Conservation (phyloP, 306 rosid genomes). For the Castanea sativa region DNA sequence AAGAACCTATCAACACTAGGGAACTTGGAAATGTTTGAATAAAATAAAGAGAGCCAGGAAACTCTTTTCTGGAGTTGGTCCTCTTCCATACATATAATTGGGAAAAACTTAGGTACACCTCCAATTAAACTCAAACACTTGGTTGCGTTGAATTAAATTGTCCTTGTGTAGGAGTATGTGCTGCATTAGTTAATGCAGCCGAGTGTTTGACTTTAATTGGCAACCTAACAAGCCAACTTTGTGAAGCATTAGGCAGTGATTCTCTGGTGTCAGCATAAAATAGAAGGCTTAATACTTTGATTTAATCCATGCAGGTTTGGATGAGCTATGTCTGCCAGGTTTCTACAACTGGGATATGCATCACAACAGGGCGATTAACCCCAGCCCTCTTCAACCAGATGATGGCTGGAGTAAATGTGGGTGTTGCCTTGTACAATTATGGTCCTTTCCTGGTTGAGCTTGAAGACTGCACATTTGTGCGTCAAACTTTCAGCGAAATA, state of each 20-base stretch:
- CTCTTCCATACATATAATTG: neutral
- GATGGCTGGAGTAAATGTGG: conserved; percentile 45
- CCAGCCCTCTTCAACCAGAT: conserved; percentile 50
- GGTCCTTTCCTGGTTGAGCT: conserved; percentile 63
- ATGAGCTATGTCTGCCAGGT: conserved; percentile 47
- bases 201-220: too few relatives aligned
- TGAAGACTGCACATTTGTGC: conserved; percentile 57
- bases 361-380: conserved; percentile 54
- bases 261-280: neutral
- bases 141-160: too few relatives aligned
- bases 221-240: neutral
- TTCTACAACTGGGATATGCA: conserved; percentile 31
- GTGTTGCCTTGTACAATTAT: conserved; percentile 54
- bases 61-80: neutral
- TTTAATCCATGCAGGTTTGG: conserved; percentile 61
- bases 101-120: too few relatives aligned
- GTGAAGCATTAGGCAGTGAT: neutral
- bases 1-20: neutral
- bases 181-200: too few relatives aligned
- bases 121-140: too few relatives aligned
- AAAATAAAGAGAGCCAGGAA: neutral
- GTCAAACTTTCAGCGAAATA: conserved; percentile 54
- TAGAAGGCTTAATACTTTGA: neutral
- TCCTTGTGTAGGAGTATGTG: too few relatives aligned
- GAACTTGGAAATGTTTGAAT: neutral